Conservation (phyloP, 108 stramenopile genomes). For the Hondaea fermentalgiana region DNA sequence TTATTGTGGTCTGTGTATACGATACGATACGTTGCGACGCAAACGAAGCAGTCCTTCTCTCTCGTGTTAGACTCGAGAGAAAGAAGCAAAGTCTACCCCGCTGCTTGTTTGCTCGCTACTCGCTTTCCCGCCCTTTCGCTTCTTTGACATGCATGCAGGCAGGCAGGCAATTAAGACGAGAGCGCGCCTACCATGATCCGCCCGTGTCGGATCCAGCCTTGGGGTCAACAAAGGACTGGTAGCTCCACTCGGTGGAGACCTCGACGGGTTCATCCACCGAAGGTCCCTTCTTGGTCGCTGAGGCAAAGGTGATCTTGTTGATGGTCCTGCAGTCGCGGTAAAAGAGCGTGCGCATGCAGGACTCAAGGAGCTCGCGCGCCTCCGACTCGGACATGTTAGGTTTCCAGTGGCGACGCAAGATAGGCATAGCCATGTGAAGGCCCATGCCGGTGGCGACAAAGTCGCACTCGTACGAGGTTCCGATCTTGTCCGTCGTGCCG, state of each 20-base stretch:
- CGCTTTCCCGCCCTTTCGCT: too few relatives aligned
- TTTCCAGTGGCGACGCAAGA: conserved; percentile 82
- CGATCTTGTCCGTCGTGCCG: conserved; percentile 88
- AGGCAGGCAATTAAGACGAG: too few relatives aligned
- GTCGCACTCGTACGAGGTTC: conserved; percentile 87
- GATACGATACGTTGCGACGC: too few relatives aligned
- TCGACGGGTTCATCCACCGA: conserved; percentile 30
- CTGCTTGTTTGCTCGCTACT: too few relatives aligned
- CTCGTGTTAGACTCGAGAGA: too few relatives aligned
- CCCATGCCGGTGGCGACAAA: conserved; percentile 94
- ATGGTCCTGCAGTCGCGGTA: conserved; percentile 81
- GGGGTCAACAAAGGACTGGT: conserved; percentile 35
- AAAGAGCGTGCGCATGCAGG: conserved; percentile 90
- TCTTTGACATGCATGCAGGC: too few relatives aligned
- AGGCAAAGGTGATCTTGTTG: conserved; percentile 20
- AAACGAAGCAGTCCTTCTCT: too few relatives aligned
- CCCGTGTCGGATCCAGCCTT: conserved; percentile 25
- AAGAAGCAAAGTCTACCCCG: too few relatives aligned
- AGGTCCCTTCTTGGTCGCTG: conserved; percentile 33
- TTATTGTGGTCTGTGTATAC: too few relatives aligned
- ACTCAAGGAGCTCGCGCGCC: conserved; percentile 86
- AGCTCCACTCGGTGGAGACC: conserved; percentile 38
- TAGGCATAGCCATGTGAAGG: conserved; percentile 80
- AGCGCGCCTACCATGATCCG: not conserved
- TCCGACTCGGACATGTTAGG: conserved; percentile 79